Base-by-base conservation (phyloP, 768 basidiomycete genomes). In the Tubosaeta brunneosetosa region DNA sequence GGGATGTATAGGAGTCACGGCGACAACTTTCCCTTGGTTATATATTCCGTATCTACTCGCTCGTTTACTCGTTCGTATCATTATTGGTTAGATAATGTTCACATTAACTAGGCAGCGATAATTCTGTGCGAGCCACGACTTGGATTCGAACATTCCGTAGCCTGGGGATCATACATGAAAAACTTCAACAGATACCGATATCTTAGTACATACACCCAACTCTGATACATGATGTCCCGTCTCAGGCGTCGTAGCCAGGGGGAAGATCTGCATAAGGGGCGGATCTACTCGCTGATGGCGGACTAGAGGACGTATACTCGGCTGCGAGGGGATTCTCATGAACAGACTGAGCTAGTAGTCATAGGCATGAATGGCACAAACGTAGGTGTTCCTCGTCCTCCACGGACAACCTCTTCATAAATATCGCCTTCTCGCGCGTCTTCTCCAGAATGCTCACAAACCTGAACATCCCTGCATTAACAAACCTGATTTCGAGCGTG, bases 391-490 rank as follows among this genome's bases (percentile, higher is more conserved):
- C 67, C 14, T 71, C 69, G 11, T 69, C 69, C n/a, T 67, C 67
- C 40, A 69, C 49, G 17, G 54, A 56, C 65, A 83, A 82, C 44
- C 86, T 73, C 64, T 74, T 83, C 88, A 89, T 88, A 59, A 84
- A 88, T 47, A 88, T 80, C 14, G 82, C 82, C 44, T 79, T 73
- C 71, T 91, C 88, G 47, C 88, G 78, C 32, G 86, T 81, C 75
- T 91, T 91, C 71, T 88, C 87, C 48, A 92, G 68, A 25, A 81
- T 66, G 44, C 78, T 80, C 34, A 85, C 81, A 59, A 92, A 92
- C 63, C 82, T 75, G 61, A 89, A 88, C 74, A 90, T 81, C 12
- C 81, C 78, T 41, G 77, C 74, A 63, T 87, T 77, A 64, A 77
- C 80, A 65, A 88, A 78, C 50, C 88, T 79, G 37, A 91, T 70